Evolutionary conservation across 2,329 filamentous ascomycete genomes (phyloP).

Genomic region (Colletotrichum theobromicola): DNA sequence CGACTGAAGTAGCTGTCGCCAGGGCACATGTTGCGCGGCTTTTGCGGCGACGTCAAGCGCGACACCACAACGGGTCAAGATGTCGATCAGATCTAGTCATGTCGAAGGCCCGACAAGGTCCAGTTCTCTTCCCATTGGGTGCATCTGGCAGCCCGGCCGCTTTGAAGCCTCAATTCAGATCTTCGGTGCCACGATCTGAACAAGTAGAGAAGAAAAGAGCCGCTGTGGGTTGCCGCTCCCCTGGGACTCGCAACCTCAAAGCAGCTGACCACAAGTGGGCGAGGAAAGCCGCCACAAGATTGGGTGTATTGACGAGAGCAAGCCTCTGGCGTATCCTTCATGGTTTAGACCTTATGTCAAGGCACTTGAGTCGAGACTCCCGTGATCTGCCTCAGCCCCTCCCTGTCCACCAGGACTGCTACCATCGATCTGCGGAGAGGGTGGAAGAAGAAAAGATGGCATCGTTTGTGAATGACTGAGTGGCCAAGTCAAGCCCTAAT

Average conservation of each 20-base stretch:
- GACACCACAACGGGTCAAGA: not conserved
- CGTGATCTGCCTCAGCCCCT: slow-evolving; percentile 10
- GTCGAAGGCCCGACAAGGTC: not conserved
- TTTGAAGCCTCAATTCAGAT: slow-evolving; percentile 7
- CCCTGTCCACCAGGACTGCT: slow-evolving; percentile 15
- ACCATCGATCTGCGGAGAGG: slow-evolving; percentile 22
- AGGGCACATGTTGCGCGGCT: not conserved
- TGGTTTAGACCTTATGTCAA: not conserved
- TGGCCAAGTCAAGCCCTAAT: not conserved
- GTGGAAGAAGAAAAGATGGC: slow-evolving; percentile 10
- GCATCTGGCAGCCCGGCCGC: not conserved
- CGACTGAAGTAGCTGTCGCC: not conserved
- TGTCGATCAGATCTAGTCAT: slow-evolving; percentile 3
- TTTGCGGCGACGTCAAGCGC: not conserved
- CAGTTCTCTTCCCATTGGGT: not conserved
- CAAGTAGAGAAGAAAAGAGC: not conserved
- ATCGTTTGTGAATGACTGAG: not conserved
- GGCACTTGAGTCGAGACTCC: slow-evolving; percentile 1
- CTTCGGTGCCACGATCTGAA: slow-evolving; percentile 12
- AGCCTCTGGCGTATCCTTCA: not conserved
- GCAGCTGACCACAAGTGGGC: not conserved
- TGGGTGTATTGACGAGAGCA: not conserved
- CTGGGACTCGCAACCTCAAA: slow-evolving; percentile 1
- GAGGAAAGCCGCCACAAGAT: not conserved
- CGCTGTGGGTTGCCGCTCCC: not conserved